Conservation (phyloP, 805 yeast species). For the Debaryomyces tyrocola region DNA sequence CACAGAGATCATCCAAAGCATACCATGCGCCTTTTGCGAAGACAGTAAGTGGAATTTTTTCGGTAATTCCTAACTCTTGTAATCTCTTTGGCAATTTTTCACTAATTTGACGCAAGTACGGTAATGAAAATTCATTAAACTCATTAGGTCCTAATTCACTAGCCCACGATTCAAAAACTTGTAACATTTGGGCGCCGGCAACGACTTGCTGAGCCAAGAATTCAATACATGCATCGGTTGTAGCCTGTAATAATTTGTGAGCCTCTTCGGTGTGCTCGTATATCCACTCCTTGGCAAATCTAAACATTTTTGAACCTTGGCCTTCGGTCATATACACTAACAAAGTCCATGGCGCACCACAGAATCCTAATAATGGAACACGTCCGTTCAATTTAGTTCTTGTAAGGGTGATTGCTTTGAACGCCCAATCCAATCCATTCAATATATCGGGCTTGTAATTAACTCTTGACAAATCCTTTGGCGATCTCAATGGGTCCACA, state of each 20-base stretch:
- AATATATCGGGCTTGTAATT: slow-evolving; percentile 67
- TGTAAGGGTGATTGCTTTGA: slow-evolving; percentile 89
- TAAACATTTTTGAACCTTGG: slow-evolving; percentile 88
- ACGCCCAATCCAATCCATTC: slow-evolving; percentile 89
- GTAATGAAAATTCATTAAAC: slow-evolving; percentile 84
- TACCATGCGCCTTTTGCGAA: slow-evolving; percentile 98
- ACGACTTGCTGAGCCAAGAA: slow-evolving; percentile 91
- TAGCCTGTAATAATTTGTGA: slow-evolving; percentile 68
- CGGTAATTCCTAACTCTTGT: slow-evolving; percentile 66
- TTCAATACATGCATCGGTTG: slow-evolving; percentile 87
- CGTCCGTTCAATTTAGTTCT: slow-evolving; percentile 82
- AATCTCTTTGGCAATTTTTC: slow-evolving; percentile 66
- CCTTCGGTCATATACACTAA: slow-evolving; percentile 98
- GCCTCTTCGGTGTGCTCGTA: slow-evolving; percentile 74
- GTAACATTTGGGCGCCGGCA: slow-evolving; percentile 98
- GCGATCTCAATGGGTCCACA: slow-evolving; percentile 79
- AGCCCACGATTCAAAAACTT: slow-evolving; percentile 97
- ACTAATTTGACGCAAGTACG: slow-evolving; percentile 79
- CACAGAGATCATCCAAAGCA: slow-evolving; percentile 82
- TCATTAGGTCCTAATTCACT: slow-evolving; percentile 93
- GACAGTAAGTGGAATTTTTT: slow-evolving; percentile 79
- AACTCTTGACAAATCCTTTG: slow-evolving; percentile 62
- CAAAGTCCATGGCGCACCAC: slow-evolving; percentile 98
- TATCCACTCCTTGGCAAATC: slow-evolving; percentile 91
- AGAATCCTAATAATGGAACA: slow-evolving; percentile 92